These are phyloP conservation scores for Babjeviella inositovora DNA, from an alignment of 805 yeast species.

Conservation along the genomic window DNA sequence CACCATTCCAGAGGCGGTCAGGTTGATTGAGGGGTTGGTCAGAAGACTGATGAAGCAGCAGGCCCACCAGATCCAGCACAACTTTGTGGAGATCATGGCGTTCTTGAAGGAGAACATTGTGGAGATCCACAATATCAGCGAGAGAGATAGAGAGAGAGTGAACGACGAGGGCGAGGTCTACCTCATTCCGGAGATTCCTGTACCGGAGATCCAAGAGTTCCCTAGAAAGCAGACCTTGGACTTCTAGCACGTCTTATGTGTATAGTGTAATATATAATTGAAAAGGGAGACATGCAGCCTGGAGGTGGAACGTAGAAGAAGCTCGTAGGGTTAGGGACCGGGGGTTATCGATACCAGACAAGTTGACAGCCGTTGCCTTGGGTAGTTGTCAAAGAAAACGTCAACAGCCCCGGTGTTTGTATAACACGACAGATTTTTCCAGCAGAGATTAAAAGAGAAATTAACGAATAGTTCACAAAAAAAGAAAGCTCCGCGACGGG, in stretches of 20 bases:
- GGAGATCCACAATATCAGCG: constrained; percentile 73
- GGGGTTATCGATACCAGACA: too few relatives aligned
- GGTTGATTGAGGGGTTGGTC: constrained; percentile 58
- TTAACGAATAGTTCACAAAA: too few relatives aligned
- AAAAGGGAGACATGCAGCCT: too few relatives aligned
- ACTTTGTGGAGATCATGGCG: constrained; percentile 37
- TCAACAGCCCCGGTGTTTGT: too few relatives aligned
- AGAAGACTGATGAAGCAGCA: constrained; percentile 63
- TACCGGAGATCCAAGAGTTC: constrained; percentile 50
- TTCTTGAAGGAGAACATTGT: constrained; percentile 42
- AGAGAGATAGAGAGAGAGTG: constrained; percentile 73
- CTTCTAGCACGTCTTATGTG: constrained; percentile 16
- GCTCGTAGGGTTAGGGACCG: too few relatives aligned
- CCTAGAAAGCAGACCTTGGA: constrained; percentile 42
- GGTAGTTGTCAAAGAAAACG: too few relatives aligned
- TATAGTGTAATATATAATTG: too few relatives aligned
- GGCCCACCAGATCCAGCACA: constrained; percentile 67
- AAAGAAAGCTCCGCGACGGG: too few relatives aligned
- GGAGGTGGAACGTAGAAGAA: too few relatives aligned
- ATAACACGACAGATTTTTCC: too few relatives aligned
- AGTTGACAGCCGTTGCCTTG: too few relatives aligned
- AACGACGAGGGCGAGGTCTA: constrained; percentile 83
- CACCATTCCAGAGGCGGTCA: constrained; percentile 59
- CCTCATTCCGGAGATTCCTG: constrained; percentile 58
- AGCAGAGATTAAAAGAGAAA: too few relatives aligned